A percentile compares a stretch with the other conserved stretches of the same genome.
Evolutionary conservation across 768 basidiomycete species (phyloP).

Genomic region (Fomitopsis pulvina): DNA sequence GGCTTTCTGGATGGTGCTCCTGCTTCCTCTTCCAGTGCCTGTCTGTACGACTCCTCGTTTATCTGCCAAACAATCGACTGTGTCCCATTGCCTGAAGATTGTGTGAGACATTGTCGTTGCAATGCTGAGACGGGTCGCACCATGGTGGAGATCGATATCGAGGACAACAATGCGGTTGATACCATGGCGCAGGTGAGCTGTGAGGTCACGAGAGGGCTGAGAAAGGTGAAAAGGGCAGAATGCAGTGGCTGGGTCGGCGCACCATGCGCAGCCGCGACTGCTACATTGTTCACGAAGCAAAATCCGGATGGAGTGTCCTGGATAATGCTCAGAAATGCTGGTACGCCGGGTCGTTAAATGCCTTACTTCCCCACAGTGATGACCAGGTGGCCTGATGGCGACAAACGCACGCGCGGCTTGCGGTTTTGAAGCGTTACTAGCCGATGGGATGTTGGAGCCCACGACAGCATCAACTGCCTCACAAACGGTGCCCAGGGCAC

Average conservation of each 20-base stretch:
- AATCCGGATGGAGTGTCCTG: slow-evolving; percentile 81
- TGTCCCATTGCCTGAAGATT: slow-evolving; percentile 78
- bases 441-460: slow-evolving; percentile 7
- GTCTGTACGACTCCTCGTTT: slow-evolving; percentile 79
- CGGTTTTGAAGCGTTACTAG: neutral
- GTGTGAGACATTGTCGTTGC: neutral
- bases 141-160: slow-evolving; percentile 91
- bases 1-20: slow-evolving; percentile 29
- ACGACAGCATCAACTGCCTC: slow-evolving; percentile 79
- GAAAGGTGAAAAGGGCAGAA: too few species aligned
- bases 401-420: slow-evolving; percentile 55
- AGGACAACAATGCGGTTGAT: slow-evolving; percentile 79
- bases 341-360: too few species aligned
- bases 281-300: slow-evolving; percentile 94
- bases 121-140: slow-evolving; percentile 27
- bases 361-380: slow-evolving; percentile 76
- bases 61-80: slow-evolving; percentile 89
- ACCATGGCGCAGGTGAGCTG: slow-evolving; percentile 77
- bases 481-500: slow-evolving; percentile 77
- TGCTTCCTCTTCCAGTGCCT: slow-evolving; percentile 48
- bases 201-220: neutral
- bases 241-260: too few species aligned
- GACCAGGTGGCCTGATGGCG: slow-evolving; percentile 84
- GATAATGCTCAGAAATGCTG: neutral
- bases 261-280: slow-evolving; percentile 89